Evolutionary conservation across 768 basidiomycete species (phyloP).

Genomic region (Boletus subparvulus): DNA sequence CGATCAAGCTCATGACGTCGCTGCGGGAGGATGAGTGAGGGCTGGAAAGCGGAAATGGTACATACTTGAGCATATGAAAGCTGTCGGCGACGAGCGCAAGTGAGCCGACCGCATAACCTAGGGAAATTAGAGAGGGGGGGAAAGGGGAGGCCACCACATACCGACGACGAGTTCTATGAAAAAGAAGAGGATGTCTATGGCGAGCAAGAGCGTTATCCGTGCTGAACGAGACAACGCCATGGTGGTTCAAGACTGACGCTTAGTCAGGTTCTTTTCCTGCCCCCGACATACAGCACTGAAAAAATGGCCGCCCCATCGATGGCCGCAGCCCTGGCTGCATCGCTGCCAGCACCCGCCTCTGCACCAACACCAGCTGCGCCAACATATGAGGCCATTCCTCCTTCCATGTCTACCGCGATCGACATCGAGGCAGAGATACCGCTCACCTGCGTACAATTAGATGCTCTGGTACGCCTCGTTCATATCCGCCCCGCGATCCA

Average conservation of each 20-base stretch:
- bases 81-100: constrained; percentile 94
- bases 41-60: constrained; percentile 6
- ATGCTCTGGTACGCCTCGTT: constrained; percentile 68
- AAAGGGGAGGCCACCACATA: constrained; percentile 32
- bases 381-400: constrained; percentile 83
- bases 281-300: not conserved
- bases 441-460: constrained; percentile 75
- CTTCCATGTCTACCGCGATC: constrained; percentile 89
- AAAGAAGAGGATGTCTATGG: constrained; percentile 86
- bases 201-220: constrained; percentile 71
- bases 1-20: constrained; percentile 93
- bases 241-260: constrained; percentile 1
- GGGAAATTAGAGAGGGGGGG: constrained; percentile 10
- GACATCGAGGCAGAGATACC: constrained; percentile 92
- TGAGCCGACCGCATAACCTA: constrained; percentile 94
- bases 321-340: constrained; percentile 90
- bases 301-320: constrained; percentile 76
- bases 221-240: constrained; percentile 62
- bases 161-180: constrained; percentile 82
- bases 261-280: constrained; percentile 19
- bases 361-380: constrained; percentile 62
- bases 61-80: constrained; percentile 98
- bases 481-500: constrained; percentile 10
- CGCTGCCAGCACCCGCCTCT: constrained; percentile 61
- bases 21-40: constrained; percentile 42